Evolutionary conservation across 2,329 filamentous ascomycete genomes (phyloP).

Genomic region (Celoporthe dispersa): DNA sequence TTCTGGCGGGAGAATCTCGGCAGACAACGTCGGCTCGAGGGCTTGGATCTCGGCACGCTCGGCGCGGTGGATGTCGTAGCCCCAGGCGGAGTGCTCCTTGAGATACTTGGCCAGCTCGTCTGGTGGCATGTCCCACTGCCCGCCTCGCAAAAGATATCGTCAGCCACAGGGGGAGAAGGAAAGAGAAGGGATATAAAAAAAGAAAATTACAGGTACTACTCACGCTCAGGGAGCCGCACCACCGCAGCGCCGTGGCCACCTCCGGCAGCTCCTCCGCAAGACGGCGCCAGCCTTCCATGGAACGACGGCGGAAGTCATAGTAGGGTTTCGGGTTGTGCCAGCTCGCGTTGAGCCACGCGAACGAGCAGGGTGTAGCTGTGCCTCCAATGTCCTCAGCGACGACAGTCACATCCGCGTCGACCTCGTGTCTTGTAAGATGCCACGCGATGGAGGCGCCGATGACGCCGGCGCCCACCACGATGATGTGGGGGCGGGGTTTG

Average conservation of each 20-base stretch:
- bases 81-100: constrained; percentile 35
- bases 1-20: constrained; percentile 18
- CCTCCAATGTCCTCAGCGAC: constrained; percentile 37
- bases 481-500: constrained; percentile 27
- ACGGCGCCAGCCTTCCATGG: constrained; percentile 36
- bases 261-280: constrained; percentile 34
- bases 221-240: constrained; percentile 34
- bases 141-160: neutral
- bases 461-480: constrained; percentile 37
- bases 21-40: constrained; percentile 33
- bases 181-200: neutral
- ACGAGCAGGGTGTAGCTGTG: constrained; percentile 39
- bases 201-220: neutral
- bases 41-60: constrained; percentile 31
- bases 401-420: constrained; percentile 36
- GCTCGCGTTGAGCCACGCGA: constrained; percentile 41
- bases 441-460: constrained; percentile 40
- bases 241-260: constrained; percentile 32
- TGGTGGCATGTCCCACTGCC: constrained; percentile 32
- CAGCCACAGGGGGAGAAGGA: neutral
- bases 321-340: constrained; percentile 36
- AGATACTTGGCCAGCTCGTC: constrained; percentile 34
- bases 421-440: constrained; percentile 34
- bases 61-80: constrained; percentile 35
- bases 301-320: constrained; percentile 38